These are phyloP conservation scores for Neoscytalidium dimidiatum DNA, from an alignment of 2,329 filamentous ascomycete genomes.

Conservation along the genomic window DNA sequence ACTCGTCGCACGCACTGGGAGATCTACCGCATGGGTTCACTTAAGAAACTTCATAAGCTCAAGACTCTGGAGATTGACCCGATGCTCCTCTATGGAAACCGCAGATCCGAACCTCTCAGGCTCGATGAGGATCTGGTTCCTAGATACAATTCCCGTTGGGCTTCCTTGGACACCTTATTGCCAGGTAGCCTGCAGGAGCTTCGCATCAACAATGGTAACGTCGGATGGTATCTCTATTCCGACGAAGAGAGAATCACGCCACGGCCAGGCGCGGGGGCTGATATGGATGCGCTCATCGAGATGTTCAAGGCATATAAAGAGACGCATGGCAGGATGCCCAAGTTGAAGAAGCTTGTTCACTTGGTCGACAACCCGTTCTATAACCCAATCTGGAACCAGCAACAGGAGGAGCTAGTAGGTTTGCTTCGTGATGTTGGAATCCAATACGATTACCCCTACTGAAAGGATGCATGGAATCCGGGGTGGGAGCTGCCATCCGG, in stretches of 20 bases:
- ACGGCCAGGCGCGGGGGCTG: background rate
- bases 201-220: background rate
- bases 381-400: background rate
- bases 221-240: background rate
- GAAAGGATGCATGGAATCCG: too few species aligned
- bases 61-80: background rate
- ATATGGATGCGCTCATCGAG: background rate
- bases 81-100: background rate
- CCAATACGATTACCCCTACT: background rate
- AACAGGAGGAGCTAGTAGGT: background rate
- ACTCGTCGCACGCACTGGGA: background rate
- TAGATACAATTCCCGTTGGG: background rate
- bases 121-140: background rate
- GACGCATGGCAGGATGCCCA: background rate
- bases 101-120: too few species aligned
- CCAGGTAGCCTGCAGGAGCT: background rate
- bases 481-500: too few species aligned
- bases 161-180: background rate
- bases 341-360: background rate
- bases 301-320: background rate
- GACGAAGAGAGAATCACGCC: background rate
- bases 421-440: background rate
- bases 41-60: background rate
- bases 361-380: background rate
- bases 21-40: background rate